A percentile compares a stretch with the other conserved stretches of the same genome.
These are phyloP conservation scores for Dryadomyces quercus-mongolicae DNA, from an alignment of 2,329 filamentous ascomycete species.

Conservation along the genomic window DNA sequence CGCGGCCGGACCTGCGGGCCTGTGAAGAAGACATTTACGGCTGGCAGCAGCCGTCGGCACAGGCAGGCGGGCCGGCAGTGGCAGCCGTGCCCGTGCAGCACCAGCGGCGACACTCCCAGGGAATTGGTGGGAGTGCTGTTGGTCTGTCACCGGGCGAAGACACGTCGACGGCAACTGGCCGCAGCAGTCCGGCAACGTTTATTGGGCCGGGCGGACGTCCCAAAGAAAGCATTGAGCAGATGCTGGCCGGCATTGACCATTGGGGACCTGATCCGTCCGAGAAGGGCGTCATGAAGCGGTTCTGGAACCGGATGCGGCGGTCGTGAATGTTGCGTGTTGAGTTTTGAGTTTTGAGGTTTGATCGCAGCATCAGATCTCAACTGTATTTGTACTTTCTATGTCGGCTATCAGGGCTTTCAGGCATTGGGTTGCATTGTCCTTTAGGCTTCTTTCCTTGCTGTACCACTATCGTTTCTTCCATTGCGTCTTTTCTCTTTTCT, in stretches of 20 bases:
- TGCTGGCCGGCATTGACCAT: slow-evolving; percentile 41
- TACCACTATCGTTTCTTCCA: not conserved
- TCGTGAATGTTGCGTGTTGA: too few relatives aligned
- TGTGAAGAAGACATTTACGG: slow-evolving; percentile 62
- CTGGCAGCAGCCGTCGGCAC: slow-evolving; percentile 36
- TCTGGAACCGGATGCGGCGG: slow-evolving; percentile 51
- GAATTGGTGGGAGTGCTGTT: slow-evolving; percentile 17
- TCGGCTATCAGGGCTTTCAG: too few relatives aligned
- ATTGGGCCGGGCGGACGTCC: slow-evolving; percentile 21
- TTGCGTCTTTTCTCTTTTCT: not conserved
- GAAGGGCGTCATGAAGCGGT: slow-evolving; percentile 44
- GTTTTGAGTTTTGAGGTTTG: too few relatives aligned
- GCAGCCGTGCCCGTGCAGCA: not conserved
- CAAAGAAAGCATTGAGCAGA: slow-evolving; percentile 42
- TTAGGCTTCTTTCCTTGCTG: not conserved
- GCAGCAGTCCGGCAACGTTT: slow-evolving; percentile 15
- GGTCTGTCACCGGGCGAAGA: slow-evolving; percentile 8
- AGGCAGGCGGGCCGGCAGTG: too few relatives aligned
- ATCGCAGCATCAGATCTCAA: too few relatives aligned
- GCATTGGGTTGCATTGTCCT: too few relatives aligned
- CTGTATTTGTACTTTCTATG: too few relatives aligned
- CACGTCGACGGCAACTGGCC: slow-evolving; percentile 11
- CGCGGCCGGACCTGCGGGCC: slow-evolving; percentile 72
- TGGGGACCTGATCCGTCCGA: slow-evolving; percentile 34
- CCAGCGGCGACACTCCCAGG: not conserved